These are phyloP conservation scores for Clonostachys chloroleuca DNA, from an alignment of 2,329 filamentous ascomycete species.

Conservation along the genomic window DNA sequence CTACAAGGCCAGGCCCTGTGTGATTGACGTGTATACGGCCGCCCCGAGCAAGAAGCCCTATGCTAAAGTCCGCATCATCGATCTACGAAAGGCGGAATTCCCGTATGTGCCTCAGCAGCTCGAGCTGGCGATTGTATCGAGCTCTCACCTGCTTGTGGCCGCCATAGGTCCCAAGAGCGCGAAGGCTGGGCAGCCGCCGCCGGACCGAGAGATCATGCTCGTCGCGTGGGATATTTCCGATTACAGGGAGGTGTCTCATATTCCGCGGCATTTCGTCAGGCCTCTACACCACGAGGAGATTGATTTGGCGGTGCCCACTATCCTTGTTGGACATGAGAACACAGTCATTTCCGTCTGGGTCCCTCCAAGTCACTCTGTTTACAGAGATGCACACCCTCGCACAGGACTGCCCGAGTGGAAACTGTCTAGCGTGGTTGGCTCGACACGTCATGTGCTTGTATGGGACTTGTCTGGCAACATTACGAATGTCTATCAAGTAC, in stretches of 20 bases:
- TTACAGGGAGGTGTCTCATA: slow-evolving; percentile 12
- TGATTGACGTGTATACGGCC: slow-evolving; percentile 24
- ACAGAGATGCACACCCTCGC: slow-evolving; percentile 5
- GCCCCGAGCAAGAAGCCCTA: slow-evolving; percentile 28
- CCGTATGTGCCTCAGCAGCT: slow-evolving; percentile 30
- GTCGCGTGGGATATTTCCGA: slow-evolving; percentile 30
- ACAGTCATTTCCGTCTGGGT: slow-evolving; percentile 34
- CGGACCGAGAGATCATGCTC: slow-evolving; percentile 28
- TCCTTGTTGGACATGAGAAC: slow-evolving; percentile 28
- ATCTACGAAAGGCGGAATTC: slow-evolving; percentile 24
- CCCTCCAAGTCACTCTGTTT: slow-evolving; percentile 13
- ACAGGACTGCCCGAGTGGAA: slow-evolving; percentile 16
- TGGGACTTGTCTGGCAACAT: slow-evolving; percentile 31
- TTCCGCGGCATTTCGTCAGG: slow-evolving; percentile 26
- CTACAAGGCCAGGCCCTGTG: slow-evolving; percentile 22
- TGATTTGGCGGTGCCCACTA: slow-evolving; percentile 29
- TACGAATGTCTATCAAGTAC: slow-evolving; percentile 29
- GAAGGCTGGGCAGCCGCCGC: slow-evolving; percentile 27
- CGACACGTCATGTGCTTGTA: slow-evolving; percentile 26
- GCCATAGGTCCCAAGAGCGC: slow-evolving; percentile 32
- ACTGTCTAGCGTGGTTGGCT: slow-evolving; percentile 21
- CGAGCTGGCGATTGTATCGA: slow-evolving; percentile 31
- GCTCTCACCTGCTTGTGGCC: slow-evolving; percentile 27
- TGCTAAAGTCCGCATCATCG: slow-evolving; percentile 23
- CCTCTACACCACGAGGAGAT: slow-evolving; percentile 31